Evolutionary conservation across 176 grass and related monocot genomes (phyloP).

Genomic region (Calamus simplicifolius): DNA sequence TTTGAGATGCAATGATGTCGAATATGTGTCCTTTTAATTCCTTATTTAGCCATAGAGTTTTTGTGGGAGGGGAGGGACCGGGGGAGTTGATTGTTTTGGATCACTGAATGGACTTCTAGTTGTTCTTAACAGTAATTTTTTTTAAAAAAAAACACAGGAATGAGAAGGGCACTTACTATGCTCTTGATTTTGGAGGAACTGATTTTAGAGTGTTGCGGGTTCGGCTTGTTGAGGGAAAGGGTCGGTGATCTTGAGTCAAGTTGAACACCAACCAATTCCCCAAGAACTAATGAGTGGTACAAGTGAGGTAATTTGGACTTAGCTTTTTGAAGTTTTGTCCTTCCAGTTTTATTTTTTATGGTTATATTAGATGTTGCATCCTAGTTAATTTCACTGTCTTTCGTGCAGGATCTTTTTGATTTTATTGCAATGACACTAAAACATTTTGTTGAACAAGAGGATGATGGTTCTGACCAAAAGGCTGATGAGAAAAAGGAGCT

Average conservation of each 20-base stretch:
- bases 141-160: conserved; percentile 29
- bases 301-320: conserved; percentile 47
- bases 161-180: conserved; percentile 78
- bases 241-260: conserved; percentile 47
- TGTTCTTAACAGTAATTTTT: conserved; percentile 5
- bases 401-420: conserved; percentile 69
- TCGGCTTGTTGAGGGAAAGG: conserved; percentile 50
- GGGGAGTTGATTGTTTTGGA: too few species aligned
- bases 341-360: background rate
- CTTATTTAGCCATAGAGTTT: too few species aligned
- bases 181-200: conserved; percentile 79
- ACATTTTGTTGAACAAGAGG: conserved; percentile 58
- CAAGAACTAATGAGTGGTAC: conserved; percentile 53
- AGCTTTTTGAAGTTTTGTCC: background rate
- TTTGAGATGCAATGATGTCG: too few species aligned
- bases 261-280: conserved; percentile 54
- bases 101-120: too few species aligned
- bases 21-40: too few species aligned
- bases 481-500: conserved; percentile 39
- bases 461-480: conserved; percentile 14
- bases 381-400: conserved; percentile 9
- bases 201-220: conserved; percentile 82
- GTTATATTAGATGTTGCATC: background rate
- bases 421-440: conserved; percentile 57
- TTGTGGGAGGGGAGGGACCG: too few species aligned